Base-by-base conservation (phyloP, 2,329 filamentous ascomycete species). In the Triangularia verruculosa region DNA sequence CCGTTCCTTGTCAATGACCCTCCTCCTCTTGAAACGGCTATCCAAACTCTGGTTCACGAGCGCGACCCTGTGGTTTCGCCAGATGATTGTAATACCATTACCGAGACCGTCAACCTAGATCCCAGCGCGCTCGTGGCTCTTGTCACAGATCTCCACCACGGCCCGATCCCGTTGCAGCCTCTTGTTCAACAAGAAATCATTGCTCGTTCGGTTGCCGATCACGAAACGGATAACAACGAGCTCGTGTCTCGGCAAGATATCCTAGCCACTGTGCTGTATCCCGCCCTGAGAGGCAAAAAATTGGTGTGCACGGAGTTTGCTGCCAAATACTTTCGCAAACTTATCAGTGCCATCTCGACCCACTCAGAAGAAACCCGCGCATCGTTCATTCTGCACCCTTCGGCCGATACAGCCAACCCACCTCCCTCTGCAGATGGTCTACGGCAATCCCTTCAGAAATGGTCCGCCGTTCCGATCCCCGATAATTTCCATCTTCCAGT, bases 71-170 rank as follows among this genome's bases (percentile, higher is more conserved):
- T 72, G 1, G 66, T 73, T 15, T 69, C 67, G 1, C 51, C 51
- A 25, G 66, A 68, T 3, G 63, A 71, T 8, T 67, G 71, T 30
- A 61, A 66, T 25, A 59, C 62, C 1, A 57, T 76, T 15, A 73
- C 72, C 1, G 52, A 68, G 0, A 79, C 75, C 0, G 72, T 88
- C 27, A 87, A 89, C 70, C 81, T 89, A 61, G 87, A 89, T 73
- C 88, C 86, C 61, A 92, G 89, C 1, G 84, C 92, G 55, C 80
- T 93, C 5, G 82, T 93, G 4, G 89, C 89, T 4, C 78, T 93
- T 2, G 84, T 89, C 1, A 92, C 89, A 0, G 90, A 93, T 70
- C 86, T 93, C 25, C 89, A 88, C 1, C 89, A 93, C 72, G 70
- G 71, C 4, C 64, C 68, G 6, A 74, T 80, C 4, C 57, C 69